Conservation (phyloP, 2,329 filamentous ascomycete species). For the Trichophyton mentagrophytes region DNA sequence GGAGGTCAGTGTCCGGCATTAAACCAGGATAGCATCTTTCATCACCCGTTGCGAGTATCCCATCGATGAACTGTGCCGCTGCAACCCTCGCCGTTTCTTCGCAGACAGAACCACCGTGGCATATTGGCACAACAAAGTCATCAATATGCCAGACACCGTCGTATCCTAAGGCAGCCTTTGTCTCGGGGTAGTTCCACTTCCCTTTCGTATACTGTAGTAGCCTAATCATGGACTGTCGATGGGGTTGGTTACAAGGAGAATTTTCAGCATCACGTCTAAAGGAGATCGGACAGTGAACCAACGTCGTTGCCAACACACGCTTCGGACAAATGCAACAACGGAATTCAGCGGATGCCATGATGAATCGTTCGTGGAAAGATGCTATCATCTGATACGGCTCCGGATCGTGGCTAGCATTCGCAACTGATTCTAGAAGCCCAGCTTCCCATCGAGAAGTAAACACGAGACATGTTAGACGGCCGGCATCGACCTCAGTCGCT, state of each 20-base stretch:
- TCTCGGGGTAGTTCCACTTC: conserved; percentile 14
- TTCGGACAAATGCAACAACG: conserved; percentile 16
- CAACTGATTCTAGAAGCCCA: neutral
- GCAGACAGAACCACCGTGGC: conserved; percentile 12
- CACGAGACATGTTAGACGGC: conserved; percentile 12
- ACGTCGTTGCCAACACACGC: conserved; percentile 9
- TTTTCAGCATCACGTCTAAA: conserved; percentile 9
- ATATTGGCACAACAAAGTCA: conserved; percentile 17
- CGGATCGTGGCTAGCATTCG: conserved; percentile 6
- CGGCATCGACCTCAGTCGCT: conserved; percentile 2
- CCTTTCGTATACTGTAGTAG: conserved; percentile 15
- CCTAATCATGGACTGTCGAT: conserved; percentile 11
- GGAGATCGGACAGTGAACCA: conserved; percentile 16
- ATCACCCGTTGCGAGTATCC: neutral
- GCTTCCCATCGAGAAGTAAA: conserved; percentile 15
- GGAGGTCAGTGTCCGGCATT: conserved; percentile 8
- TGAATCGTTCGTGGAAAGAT: conserved; percentile 13
- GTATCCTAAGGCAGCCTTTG: conserved; percentile 10
- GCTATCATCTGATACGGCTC: conserved; percentile 13
- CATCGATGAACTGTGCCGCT: conserved; percentile 12
- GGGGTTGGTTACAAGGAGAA: neutral
- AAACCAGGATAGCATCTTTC: conserved; percentile 11
- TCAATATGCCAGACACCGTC: conserved; percentile 14
- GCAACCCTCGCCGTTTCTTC: conserved; percentile 15
- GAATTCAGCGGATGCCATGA: conserved; percentile 14